Evolutionary conservation across 768 basidiomycete genomes (phyloP), one percentile per base, ranked within the genome.

Genomic region (Amanita jacksonii): DNA sequence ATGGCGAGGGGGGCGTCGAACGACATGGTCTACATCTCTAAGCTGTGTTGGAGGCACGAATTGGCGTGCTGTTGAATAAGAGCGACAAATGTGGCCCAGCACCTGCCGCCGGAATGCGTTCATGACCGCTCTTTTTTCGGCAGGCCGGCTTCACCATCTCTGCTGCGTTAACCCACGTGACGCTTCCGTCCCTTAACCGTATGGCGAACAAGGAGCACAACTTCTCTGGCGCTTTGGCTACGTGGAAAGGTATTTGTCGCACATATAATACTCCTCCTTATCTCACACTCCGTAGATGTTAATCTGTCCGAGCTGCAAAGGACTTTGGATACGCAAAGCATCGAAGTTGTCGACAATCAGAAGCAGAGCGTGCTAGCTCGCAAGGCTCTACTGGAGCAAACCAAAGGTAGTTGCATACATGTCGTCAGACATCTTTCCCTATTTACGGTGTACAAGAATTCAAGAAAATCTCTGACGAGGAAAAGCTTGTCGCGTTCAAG

Each of bases 311-410:
- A 96, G 51, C 70, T 98, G 20, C 94, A 98, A 65, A 93, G 90
- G 67, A 84, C 81, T 3, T 76, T 99, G 38, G 93, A 98, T 63
- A 69, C 74, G 5, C 94, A 97, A 49, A 93, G 92, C 3, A 73
- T 97, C 25, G 93, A 98, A 63, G 73, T 99, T 10, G 93, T 99
- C 16, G 92, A 98, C 71, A 93, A 93, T 65, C 93, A 97, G 71
- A 99, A 97, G 68, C 94, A 98, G 68, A 90, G 86, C 51, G 73
- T 97, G 35, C 72, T 99, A 2, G 92, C 92, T 8, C 76, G 96
- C 33, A 99, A 97, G 63, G 85, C 81, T 43, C 71, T 99, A 16
- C 89, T 94, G 1, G 96, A 98, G 66, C 84, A 86, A 60, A 99
- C 96, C 0, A 88, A 94, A 70, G 94, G 94, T 87, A 8, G 4